Percentiles rank a stretch among this genome's conserved stretches.
These are phyloP conservation scores for Wallacemonas sp. DNA, from an alignment of 208 protist genomes.

Conservation along the genomic window DNA sequence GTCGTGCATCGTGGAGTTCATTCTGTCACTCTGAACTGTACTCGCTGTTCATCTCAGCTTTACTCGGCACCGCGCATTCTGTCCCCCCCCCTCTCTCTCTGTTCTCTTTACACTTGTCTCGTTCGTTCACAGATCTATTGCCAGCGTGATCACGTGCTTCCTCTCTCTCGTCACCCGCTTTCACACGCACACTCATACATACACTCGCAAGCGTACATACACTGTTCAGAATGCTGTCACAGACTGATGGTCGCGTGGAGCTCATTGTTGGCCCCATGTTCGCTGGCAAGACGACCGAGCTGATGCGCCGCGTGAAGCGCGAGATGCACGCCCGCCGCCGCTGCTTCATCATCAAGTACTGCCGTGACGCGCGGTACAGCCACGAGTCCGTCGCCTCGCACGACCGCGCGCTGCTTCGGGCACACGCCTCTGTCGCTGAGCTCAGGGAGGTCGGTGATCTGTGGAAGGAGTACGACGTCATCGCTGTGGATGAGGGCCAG, in stretches of 20 bases:
- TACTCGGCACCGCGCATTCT: too few species aligned
- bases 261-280: slow-evolving; percentile 97
- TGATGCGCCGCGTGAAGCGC: slow-evolving; percentile 90
- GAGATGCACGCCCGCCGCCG: slow-evolving; percentile 72
- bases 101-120: too few species aligned
- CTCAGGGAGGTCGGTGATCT: slow-evolving; percentile 62
- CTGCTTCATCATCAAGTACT: slow-evolving; percentile 94
- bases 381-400: slow-evolving; percentile 80
- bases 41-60: too few species aligned
- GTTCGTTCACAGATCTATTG: too few species aligned
- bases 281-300: slow-evolving; percentile 94
- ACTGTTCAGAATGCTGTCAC: slow-evolving; percentile 4
- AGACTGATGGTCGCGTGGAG: slow-evolving; percentile 67
- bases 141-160: too few species aligned
- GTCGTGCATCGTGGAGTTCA: not conserved
- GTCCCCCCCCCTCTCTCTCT: too few species aligned
- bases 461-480: slow-evolving; percentile 82
- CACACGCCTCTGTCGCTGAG: slow-evolving; percentile 54
- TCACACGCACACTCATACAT: not conserved
- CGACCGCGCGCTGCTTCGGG: slow-evolving; percentile 65
- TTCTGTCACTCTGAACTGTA: too few species aligned
- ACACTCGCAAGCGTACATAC: not conserved
- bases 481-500: slow-evolving; percentile 94
- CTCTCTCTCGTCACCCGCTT: too few species aligned
- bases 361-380: slow-evolving; percentile 86